Evolutionary conservation across 495 filamentous ascomycete genomes (phyloP), one percentile per base, ranked within the genome.

Genomic region (Aspergillus olivimuriae): DNA sequence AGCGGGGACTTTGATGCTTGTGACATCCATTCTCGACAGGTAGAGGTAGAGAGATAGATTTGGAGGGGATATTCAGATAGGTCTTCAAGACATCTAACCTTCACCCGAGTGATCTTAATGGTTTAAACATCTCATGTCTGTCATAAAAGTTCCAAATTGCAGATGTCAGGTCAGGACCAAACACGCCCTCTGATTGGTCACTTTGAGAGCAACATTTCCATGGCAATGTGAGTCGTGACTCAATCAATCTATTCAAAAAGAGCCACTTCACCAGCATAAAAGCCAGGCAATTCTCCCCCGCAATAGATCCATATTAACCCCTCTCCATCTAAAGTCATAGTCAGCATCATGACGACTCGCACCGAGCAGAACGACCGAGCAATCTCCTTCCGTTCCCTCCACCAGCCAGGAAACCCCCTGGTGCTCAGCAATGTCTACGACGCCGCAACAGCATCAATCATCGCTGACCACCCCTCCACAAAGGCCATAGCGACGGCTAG

Each of bases 361-460:
- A 38, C 49, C 8, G 26, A 19, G n/a, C 52, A 55, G 31, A 55
- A 55, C 34, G 34, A 39, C 18, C 52, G 37, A 3, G 52, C 52
- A 7, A 30, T 41, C 14, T 39, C 45, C 41, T 41, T 62, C 43
- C 57, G 51, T 24, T 34, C 19, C 18, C 73, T 81, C 38, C 76
- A 80, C 57, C 26, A 44, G 7, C 70, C 74, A 0, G 59, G 64
- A 24, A 43, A 59, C 8, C 76, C 77, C 12, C 46, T 82, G 9
- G 39, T 77, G 26, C 62, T 80, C 20, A 65, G 72, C 42, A 81
- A 80, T 51, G 55, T 75, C 45, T 74, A 69, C 53, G 73, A 79
- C 49, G 63, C 55, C 31, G 48, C 64, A 15, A 67, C 74, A 26
- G 73, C 75, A 2, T 50, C 53, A 8, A 34, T 63, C 20, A 51